Percentiles rank a stretch among this genome's conserved stretches.
Evolutionary conservation across 2,329 filamentous ascomycete species (phyloP).

Genomic region (Talaromyces sp.): DNA sequence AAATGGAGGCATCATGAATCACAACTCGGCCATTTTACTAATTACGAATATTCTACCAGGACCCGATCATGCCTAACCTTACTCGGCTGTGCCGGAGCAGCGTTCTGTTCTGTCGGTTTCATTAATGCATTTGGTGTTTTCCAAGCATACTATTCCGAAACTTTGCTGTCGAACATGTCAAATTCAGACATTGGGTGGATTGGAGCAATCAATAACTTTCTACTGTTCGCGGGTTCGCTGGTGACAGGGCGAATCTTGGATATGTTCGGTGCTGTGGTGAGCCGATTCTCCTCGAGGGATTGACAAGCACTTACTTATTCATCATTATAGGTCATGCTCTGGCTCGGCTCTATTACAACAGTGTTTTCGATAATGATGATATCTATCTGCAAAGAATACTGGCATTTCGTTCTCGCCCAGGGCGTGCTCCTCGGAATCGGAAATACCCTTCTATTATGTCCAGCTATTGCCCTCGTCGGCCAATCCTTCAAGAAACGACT

Average conservation of each 20-base stretch:
- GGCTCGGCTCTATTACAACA: conserved; percentile 26
- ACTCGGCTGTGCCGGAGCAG: conserved; percentile 28
- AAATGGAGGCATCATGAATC: neutral
- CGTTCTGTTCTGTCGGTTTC: conserved; percentile 40
- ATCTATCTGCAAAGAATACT: conserved; percentile 35
- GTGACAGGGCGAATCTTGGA: conserved; percentile 32
- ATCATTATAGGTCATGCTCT: conserved; percentile 27
- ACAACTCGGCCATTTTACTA: neutral
- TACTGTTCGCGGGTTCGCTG: conserved; percentile 30
- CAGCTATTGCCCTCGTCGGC: conserved; percentile 30
- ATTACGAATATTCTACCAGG: conserved; percentile 18
- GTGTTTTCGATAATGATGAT: conserved; percentile 37
- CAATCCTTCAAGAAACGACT: conserved; percentile 30
- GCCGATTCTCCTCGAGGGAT: neutral
- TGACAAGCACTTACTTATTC: neutral
- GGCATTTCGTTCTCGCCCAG: conserved; percentile 40
- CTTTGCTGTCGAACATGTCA: conserved; percentile 26
- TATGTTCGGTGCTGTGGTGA: conserved; percentile 29
- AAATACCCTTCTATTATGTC: conserved; percentile 30
- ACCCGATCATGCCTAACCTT: conserved; percentile 28
- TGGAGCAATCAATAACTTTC: conserved; percentile 31
- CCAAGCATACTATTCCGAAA: conserved; percentile 31
- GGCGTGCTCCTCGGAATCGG: conserved; percentile 32
- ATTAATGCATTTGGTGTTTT: conserved; percentile 39
- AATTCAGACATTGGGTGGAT: conserved; percentile 36